Evolutionary conservation across 495 filamentous ascomycete species (phyloP), one percentile per base, ranked within the genome.

Genomic region (Bryoglossum gracile): DNA sequence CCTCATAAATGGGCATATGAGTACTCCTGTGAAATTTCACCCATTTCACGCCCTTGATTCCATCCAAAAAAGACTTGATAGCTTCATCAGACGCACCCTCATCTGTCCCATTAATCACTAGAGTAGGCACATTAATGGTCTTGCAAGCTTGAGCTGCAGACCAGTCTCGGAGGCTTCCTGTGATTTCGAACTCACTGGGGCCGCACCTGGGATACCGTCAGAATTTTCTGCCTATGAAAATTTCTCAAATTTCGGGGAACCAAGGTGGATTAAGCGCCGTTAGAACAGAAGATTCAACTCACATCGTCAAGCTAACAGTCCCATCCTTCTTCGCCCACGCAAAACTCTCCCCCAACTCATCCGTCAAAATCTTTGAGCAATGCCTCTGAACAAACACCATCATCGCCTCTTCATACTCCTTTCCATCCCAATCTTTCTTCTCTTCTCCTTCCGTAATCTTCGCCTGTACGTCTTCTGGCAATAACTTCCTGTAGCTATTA

Each of bases 51-150:
- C 67, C 68, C n/a, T 48, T 19, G 16, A 71, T 70, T 2, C 60
- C 50, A 10, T 65, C 43, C 38, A 75, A 74, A 54, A 68, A 77
- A 0, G 72, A 67, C 47, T 55, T 54, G 21, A 70, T 57, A 4
- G 58, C 54, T 5, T 65, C 62, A 53, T 78, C 74, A 38, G 67
- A 63, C 1, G 68, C 69, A 42, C 72, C 68, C 38, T 78, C 75
- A 35, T 73, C 64, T 0, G 57, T 47, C 1, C 74, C 76, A 46
- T 80, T 78, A 23, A 72, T 65, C 3, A 80, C 54, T n/a, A 77
- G 54, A 9, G 68, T 70, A 0, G 60, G 53, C 0, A 60, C 68
- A 4, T 53, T 56, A 38, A 78, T 75, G 4, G 61, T 56, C 16
- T 56, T 46, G 42, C 67, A 48, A 2, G 43, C 32, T 3, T 54